These are phyloP conservation scores for Talaromyces funiculosus DNA, from an alignment of 2,329 filamentous ascomycete species.

Conservation along the genomic window DNA sequence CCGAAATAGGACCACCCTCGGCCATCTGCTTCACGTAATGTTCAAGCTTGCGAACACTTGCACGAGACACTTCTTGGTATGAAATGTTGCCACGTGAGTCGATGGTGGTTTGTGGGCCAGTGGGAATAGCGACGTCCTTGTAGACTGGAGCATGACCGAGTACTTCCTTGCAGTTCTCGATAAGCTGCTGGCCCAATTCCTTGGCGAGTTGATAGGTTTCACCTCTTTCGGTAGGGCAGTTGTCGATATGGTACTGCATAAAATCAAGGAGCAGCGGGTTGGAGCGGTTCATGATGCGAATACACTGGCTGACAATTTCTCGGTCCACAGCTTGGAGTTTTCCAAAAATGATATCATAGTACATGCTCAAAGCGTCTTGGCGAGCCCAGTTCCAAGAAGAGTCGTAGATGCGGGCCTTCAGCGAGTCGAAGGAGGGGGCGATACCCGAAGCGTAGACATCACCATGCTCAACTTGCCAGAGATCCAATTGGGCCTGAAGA, in stretches of 20 bases:
- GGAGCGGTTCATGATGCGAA: conserved; percentile 98
- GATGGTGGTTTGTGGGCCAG: conserved; percentile 85
- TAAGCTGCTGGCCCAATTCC: conserved; percentile 84
- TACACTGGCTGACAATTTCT: conserved; percentile 97
- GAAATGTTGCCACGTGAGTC: conserved; percentile 88
- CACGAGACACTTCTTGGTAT: conserved; percentile 79
- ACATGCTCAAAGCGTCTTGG: conserved; percentile 96
- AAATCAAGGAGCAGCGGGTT: conserved; percentile 94
- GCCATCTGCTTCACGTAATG: conserved; percentile 99
- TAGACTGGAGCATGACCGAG: conserved; percentile 77
- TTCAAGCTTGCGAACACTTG: conserved; percentile 91
- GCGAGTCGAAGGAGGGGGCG: conserved; percentile 82
- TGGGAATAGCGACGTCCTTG: conserved; percentile 92
- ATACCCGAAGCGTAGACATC: conserved; percentile 95
- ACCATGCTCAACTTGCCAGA: conserved; percentile 93
- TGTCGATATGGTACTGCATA: conserved; percentile 99
- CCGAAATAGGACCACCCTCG: conserved; percentile 94
- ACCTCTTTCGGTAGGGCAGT: conserved; percentile 91
- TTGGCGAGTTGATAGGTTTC: conserved; percentile 99
- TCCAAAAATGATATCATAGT: conserved; percentile 98
- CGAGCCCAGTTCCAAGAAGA: conserved; percentile 99
- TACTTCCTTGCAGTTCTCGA: conserved; percentile 96
- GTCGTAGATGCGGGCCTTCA: conserved; percentile 95
- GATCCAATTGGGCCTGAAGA: conserved; percentile 85
- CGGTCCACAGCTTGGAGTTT: conserved; percentile 87